A percentile compares a stretch with the other conserved stretches of the same genome.
Conservation (phyloP, 106 monocot genomes). For the Iris macrosiphon region DNA sequence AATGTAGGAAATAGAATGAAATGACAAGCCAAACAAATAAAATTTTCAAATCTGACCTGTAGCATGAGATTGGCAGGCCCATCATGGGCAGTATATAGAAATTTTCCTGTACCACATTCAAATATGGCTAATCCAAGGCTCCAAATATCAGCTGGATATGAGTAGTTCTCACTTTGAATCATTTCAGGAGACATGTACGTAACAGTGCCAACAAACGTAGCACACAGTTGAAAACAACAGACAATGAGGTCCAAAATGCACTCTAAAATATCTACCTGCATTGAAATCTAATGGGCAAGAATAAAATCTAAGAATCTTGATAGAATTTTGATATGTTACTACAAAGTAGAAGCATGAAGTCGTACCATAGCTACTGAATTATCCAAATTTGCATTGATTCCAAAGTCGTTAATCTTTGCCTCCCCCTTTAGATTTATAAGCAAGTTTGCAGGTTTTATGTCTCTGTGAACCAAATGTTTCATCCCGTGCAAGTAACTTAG, state of each 20-base stretch:
- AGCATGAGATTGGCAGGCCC: constrained; percentile 97
- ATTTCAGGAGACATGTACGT: constrained; percentile 99
- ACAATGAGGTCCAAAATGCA: no score
- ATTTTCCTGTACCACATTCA: constrained; percentile 95
- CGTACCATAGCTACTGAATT: constrained; percentile 85
- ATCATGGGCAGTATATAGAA: constrained; percentile 83
- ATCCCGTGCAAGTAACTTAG: constrained; percentile 79
- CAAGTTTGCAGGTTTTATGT: constrained; percentile 97
- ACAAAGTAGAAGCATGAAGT: no score
- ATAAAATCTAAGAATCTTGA: constrained; percentile 3
- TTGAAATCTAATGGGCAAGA: no score
- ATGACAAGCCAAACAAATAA: no score
- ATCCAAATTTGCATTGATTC: constrained; percentile 92
- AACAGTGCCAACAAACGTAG: constrained; percentile 98
- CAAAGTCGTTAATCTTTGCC: constrained; percentile 94
- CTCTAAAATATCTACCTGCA: no score
- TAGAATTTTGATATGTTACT: not conserved
- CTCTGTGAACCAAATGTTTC: constrained; percentile 91
- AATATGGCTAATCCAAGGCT: constrained; percentile 86
- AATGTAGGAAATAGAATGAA: no score
- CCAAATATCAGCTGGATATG: constrained; percentile 98
- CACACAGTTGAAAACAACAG: constrained; percentile 52
- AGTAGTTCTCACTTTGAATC: constrained; percentile 86
- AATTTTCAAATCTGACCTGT: constrained; percentile 86
- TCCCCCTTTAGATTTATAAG: constrained; percentile 97